Evolutionary conservation across 352 stramenopile species (phyloP).

Genomic region (Plasmopara halstedii): DNA sequence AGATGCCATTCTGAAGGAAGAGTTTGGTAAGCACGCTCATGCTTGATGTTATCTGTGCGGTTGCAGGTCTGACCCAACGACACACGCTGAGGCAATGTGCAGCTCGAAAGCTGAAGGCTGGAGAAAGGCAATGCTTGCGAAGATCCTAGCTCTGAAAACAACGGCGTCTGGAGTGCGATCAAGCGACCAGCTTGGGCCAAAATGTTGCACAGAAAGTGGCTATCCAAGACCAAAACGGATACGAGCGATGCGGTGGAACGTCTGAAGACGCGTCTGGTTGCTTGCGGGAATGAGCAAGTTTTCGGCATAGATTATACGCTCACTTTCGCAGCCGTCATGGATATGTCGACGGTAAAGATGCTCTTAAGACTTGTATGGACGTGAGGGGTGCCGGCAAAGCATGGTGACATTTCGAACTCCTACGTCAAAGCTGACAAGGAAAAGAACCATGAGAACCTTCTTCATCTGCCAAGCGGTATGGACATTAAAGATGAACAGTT

Average conservation of each 20-base stretch:
- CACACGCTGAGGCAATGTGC: background rate
- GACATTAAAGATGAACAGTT: background rate
- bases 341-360: background rate
- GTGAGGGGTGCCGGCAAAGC: background rate
- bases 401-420: background rate
- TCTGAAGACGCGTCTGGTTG: background rate
- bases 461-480: background rate
- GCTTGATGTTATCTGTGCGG: no score
- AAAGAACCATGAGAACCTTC: background rate
- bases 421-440: background rate
- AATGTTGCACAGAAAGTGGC: background rate
- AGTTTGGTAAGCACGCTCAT: no score
- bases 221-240: background rate
- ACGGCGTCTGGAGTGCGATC: background rate
- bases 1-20: no score
- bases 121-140: background rate
- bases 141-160: background rate
- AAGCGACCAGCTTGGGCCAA: background rate
- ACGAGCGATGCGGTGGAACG: background rate
- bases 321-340: background rate
- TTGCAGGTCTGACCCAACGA: constrained; percentile 1
- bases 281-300: background rate
- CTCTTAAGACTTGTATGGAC: background rate
- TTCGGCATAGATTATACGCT: background rate
- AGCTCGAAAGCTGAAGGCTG: background rate